Evolutionary conservation across 2,329 filamentous ascomycete genomes (phyloP).

Genomic region (Botrytis fabae): DNA sequence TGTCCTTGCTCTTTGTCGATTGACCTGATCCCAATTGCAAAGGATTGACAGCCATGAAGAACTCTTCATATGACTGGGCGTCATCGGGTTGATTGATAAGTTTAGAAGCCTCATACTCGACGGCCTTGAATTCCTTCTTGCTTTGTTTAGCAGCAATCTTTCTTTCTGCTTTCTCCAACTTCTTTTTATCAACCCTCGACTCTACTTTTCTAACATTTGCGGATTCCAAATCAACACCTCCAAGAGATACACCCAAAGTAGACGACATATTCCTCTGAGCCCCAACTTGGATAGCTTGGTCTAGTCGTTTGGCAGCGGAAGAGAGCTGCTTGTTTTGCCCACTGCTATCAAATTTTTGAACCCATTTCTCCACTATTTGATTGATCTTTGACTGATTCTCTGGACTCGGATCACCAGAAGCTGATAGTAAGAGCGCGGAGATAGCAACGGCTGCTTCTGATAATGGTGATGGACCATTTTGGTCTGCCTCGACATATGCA

Average conservation of each 20-base stretch:
- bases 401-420: constrained; percentile 77
- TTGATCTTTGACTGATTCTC: constrained; percentile 76
- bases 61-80: constrained; percentile 94
- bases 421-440: constrained; percentile 86
- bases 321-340: constrained; percentile 69
- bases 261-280: constrained; percentile 95
- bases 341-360: constrained; percentile 73
- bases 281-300: constrained; percentile 93
- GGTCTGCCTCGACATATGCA: constrained; percentile 73
- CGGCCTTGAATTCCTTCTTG: constrained; percentile 97
- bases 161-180: constrained; percentile 95
- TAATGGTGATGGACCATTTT: constrained; percentile 70
- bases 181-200: constrained; percentile 96
- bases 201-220: constrained; percentile 92
- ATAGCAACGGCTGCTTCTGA: constrained; percentile 81
- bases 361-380: constrained; percentile 85
- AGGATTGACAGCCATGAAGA: constrained; percentile 99
- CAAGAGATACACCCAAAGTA: constrained; percentile 82
- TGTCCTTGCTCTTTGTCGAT: constrained; percentile 92
- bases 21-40: constrained; percentile 75
- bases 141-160: constrained; percentile 98
- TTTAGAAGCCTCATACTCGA: constrained; percentile 93
- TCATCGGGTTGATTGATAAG: constrained; percentile 81
- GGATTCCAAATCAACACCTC: constrained; percentile 87
- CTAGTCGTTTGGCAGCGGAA: constrained; percentile 78